phyloP scores from a whole-genome alignment of 2,329 filamentous ascomycete species.

The Xylariaceae sp. region DNA sequence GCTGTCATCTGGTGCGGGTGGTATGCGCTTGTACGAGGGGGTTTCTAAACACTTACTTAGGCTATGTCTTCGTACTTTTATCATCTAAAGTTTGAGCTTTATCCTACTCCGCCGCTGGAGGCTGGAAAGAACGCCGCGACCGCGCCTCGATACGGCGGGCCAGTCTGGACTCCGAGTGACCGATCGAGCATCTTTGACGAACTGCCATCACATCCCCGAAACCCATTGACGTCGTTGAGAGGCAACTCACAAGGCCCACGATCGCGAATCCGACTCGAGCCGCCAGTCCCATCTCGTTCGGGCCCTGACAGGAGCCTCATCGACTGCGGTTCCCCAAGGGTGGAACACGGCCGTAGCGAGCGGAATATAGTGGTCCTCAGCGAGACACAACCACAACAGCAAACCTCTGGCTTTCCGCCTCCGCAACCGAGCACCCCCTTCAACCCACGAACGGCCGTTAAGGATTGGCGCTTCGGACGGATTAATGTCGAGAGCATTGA shows the following conservation, averaged over 20 bases:
- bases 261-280: constrained; percentile 10
- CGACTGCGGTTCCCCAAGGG: constrained; percentile 44
- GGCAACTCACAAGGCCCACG: constrained; percentile 6
- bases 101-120: constrained; percentile 41
- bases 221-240: constrained; percentile 3
- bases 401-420: constrained; percentile 37
- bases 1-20: too few relatives aligned
- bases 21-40: constrained; percentile 5
- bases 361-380: constrained; percentile 35
- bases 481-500: constrained; percentile 78
- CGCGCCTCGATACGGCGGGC: constrained; percentile 12
- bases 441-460: constrained; percentile 43
- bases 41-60: constrained; percentile 14
- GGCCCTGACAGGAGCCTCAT: constrained; percentile 34
- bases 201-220: constrained; percentile 45
- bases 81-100: constrained; percentile 62
- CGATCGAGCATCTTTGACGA: constrained; percentile 50
- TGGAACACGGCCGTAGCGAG: constrained; percentile 26
- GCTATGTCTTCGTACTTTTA: constrained; percentile 60
- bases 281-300: constrained; percentile 11
- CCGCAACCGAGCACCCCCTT: constrained; percentile 41
- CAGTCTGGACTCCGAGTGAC: constrained; percentile 47
- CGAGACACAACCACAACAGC: constrained; percentile 35
- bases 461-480: constrained; percentile 78
- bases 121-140: constrained; percentile 8